These are phyloP conservation scores for Leccinum pachyderme DNA, from an alignment of 1,284 basidiomycete genomes.

Conservation along the genomic window DNA sequence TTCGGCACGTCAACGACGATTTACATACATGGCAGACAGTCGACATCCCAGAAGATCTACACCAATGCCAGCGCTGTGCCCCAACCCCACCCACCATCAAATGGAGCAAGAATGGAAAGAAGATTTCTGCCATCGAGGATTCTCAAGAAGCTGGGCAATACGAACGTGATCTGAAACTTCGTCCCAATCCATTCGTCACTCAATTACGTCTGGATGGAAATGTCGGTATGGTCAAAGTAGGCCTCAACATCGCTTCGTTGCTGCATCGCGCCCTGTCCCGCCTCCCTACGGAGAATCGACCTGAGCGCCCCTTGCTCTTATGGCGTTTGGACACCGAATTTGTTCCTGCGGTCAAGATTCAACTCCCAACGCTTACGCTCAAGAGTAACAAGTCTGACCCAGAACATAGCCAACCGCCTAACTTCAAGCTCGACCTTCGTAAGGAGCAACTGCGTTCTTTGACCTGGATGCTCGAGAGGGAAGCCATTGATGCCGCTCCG, in stretches of 20 bases:
- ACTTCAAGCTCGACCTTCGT: constrained; percentile 73
- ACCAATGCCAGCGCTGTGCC: constrained; percentile 72
- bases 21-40: constrained; percentile 62
- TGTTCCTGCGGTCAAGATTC: constrained; percentile 60
- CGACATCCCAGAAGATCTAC: constrained; percentile 40
- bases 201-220: constrained; percentile 76
- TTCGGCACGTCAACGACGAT: constrained; percentile 69
- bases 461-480: constrained; percentile 90
- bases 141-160: constrained; percentile 81
- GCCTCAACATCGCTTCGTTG: constrained; percentile 84
- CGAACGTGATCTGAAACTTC: constrained; percentile 83
- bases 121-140: constrained; percentile 76
- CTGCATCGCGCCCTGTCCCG: constrained; percentile 85
- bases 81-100: constrained; percentile 73
- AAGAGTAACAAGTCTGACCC: constrained; percentile 78
- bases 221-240: constrained; percentile 77
- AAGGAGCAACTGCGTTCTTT: constrained; percentile 88
- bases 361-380: constrained; percentile 64
- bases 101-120: constrained; percentile 67
- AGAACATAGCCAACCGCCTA: constrained; percentile 74
- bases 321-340: constrained; percentile 85
- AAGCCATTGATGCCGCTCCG: constrained; percentile 60
- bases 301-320: constrained; percentile 56
- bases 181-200: constrained; percentile 86
- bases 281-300: constrained; percentile 60